Percentiles rank a stretch among this genome's conserved stretches.
phyloP scores from a whole-genome alignment of 148 eudicot species.

The Vaccinium corymbosum region DNA sequence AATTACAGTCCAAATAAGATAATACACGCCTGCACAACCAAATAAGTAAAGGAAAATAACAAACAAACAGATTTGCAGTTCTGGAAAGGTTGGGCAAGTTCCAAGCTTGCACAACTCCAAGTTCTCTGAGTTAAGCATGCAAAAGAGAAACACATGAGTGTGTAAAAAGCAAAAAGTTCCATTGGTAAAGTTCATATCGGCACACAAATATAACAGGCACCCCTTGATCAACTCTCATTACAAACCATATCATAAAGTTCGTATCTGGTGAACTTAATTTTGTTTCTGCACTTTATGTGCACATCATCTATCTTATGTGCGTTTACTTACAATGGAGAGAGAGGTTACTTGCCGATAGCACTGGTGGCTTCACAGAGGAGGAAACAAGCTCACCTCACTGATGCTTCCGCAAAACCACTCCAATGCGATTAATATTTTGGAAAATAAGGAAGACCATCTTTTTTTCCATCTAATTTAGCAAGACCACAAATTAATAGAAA shows the following conservation, averaged over 20 bases:
- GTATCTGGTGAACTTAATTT: background rate
- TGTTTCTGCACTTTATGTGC: background rate
- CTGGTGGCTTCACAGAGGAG: constrained; percentile 39
- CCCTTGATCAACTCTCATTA: background rate
- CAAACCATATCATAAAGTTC: background rate
- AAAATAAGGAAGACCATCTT: background rate
- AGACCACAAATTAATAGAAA: background rate
- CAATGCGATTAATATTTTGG: constrained; percentile 12
- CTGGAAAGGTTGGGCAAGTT: background rate
- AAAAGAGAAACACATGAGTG: background rate
- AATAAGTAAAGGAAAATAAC: background rate
- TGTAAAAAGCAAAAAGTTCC: background rate
- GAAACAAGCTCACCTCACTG: constrained; percentile 56
- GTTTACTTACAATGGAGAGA: background rate
- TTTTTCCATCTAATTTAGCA: background rate
- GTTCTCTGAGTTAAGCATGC: background rate
- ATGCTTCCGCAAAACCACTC: constrained; percentile 53
- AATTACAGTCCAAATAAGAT: too few relatives aligned
- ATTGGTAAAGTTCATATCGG: background rate
- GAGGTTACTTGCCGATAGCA: constrained; percentile 39
- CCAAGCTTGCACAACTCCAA: background rate
- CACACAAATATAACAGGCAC: background rate
- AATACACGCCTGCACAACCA: too few relatives aligned
- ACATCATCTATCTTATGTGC: background rate
- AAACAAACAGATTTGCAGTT: background rate